These are phyloP conservation scores for Leishmania arabica DNA, from an alignment of 208 protist species.

Conservation along the genomic window DNA sequence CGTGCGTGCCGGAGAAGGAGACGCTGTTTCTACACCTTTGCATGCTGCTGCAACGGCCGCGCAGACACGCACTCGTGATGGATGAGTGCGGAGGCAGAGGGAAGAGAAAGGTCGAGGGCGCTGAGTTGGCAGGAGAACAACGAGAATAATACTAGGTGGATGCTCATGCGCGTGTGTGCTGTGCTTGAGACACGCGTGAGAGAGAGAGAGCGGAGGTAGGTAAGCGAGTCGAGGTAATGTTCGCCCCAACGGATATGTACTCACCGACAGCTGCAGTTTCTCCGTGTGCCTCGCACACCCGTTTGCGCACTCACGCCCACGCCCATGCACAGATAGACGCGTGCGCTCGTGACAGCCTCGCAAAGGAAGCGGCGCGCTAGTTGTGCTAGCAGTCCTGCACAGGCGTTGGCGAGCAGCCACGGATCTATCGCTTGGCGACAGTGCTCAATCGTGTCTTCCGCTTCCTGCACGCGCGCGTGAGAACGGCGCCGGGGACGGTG, in stretches of 20 bases:
- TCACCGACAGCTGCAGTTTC: background rate
- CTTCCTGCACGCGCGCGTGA: background rate
- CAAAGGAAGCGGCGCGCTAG: background rate
- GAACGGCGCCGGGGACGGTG: background rate
- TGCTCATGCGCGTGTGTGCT: background rate
- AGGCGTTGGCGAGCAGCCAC: background rate
- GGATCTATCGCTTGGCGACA: background rate
- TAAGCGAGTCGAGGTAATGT: background rate
- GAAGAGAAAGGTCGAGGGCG: background rate
- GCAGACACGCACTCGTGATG: background rate
- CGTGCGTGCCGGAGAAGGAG: background rate
- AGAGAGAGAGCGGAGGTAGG: background rate
- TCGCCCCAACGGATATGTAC: background rate
- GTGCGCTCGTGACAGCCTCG: background rate
- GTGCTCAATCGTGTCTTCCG: background rate
- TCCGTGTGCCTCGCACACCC: background rate
- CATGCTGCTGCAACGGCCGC: no score
- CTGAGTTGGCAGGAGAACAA: background rate
- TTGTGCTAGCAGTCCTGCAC: background rate
- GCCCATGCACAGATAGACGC: background rate
- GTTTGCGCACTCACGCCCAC: background rate
- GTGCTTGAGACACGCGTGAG: background rate
- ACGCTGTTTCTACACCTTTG: background rate
- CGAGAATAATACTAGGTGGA: background rate
- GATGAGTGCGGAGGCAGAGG: background rate